A percentile compares a stretch with the other conserved stretches of the same genome.
These are phyloP conservation scores for Beverwykella pulmonaria DNA, from an alignment of 495 filamentous ascomycete species.

Conservation along the genomic window DNA sequence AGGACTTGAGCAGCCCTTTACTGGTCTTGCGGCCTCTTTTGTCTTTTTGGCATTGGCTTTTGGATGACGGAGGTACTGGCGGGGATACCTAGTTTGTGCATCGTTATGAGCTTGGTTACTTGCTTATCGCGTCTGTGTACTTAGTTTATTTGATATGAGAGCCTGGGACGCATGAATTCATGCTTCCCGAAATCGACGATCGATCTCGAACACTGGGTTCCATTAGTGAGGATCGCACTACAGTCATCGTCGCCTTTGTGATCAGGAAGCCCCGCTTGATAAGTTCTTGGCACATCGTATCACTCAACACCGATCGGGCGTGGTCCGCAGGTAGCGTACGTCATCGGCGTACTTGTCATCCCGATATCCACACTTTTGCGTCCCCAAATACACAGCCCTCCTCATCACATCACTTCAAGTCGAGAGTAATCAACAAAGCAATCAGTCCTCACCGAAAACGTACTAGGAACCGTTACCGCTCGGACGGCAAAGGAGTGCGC, in stretches of 20 bases:
- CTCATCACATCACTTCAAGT: not conserved
- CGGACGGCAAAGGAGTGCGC: not conserved
- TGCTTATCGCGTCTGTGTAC: constrained; percentile 13
- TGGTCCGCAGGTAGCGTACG: not conserved
- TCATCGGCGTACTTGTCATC: constrained; percentile 2
- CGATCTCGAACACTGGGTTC: not conserved
- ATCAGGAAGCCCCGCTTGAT: not conserved
- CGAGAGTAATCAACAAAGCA: not conserved
- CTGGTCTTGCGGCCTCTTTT: constrained; percentile 20
- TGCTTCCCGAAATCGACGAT: constrained; percentile 15
- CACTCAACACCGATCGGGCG: not conserved
- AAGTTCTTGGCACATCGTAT: not conserved
- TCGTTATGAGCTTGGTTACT: constrained; percentile 19
- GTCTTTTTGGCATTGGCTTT: constrained; percentile 18
- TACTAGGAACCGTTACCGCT: not conserved
- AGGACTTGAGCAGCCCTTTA: constrained; percentile 42
- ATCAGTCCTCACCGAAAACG: not conserved
- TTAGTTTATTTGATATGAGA: not conserved
- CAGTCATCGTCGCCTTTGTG: not conserved
- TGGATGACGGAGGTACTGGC: constrained; percentile 14
- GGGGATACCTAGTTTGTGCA: constrained; percentile 19
- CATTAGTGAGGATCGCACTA: not conserved
- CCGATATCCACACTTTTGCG: not conserved
- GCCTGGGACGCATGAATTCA: constrained; percentile 31
- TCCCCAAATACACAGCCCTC: not conserved